Conservation (phyloP, 2,329 filamentous ascomycete genomes). For the Aureobasidium leucospermi region DNA sequence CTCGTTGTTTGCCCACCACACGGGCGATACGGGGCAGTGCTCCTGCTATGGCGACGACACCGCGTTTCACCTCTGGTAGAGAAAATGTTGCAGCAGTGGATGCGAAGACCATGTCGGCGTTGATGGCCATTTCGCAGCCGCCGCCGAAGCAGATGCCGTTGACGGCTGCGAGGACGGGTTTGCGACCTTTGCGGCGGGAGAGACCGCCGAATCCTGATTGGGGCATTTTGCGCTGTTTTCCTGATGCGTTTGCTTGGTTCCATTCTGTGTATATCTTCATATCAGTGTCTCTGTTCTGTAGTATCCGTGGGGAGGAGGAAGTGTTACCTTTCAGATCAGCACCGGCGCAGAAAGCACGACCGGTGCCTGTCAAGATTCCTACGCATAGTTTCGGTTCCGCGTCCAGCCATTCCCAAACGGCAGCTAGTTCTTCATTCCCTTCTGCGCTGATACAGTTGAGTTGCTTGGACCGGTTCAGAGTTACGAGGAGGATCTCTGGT, state of each 20-base stretch:
- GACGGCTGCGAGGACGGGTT: conserved; percentile 69
- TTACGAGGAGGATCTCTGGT: conserved; percentile 26
- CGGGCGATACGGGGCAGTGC: conserved; percentile 60
- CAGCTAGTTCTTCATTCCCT: conserved; percentile 26
- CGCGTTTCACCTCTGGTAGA: conserved; percentile 64
- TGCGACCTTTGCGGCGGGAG: conserved; percentile 59
- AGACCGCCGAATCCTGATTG: conserved; percentile 57
- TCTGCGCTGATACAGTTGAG: conserved; percentile 30
- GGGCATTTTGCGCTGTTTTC: conserved; percentile 21
- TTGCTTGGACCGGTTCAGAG: conserved; percentile 28
- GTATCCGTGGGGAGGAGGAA: not conserved
- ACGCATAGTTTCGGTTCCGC: conserved; percentile 25
- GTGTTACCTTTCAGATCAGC: conserved; percentile 29
- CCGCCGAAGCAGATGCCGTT: conserved; percentile 70
- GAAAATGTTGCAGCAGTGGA: conserved; percentile 52
- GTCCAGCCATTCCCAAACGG: conserved; percentile 28
- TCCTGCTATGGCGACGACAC: conserved; percentile 64
- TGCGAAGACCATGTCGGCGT: conserved; percentile 66
- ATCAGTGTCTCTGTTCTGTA: not conserved
- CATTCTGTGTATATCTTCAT: conserved; percentile 21
- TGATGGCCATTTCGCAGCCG: conserved; percentile 68
- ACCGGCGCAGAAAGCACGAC: conserved; percentile 30
- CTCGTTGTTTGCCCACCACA: conserved; percentile 60
- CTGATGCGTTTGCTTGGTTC: conserved; percentile 25
- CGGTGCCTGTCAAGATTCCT: conserved; percentile 29